Evolutionary conservation across 352 stramenopile species (phyloP).

Genomic region (Phytopythium helicoides): DNA sequence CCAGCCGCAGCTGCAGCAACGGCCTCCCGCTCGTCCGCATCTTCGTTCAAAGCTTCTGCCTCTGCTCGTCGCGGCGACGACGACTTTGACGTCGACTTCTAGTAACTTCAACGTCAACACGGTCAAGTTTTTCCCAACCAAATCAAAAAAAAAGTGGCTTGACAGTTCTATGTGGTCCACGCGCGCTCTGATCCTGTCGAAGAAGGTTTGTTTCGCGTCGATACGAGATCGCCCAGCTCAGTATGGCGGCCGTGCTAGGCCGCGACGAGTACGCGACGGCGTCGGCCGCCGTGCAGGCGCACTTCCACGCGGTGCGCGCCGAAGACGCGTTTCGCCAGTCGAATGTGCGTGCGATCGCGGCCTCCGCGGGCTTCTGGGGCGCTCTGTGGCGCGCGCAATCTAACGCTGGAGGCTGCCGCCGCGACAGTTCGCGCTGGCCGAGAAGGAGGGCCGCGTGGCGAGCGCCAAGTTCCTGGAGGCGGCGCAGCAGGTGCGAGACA

Average conservation of each 20-base stretch:
- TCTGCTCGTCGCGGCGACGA: conserved; percentile 19
- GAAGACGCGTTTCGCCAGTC: conserved; percentile 59
- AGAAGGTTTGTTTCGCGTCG: too few relatives aligned
- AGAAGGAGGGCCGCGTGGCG: conserved; percentile 68
- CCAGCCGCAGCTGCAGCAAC: neutral
- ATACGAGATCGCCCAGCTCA: too few relatives aligned
- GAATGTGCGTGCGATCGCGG: conserved; percentile 34
- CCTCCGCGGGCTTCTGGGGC: conserved; percentile 2
- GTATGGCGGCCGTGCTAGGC: conserved; percentile 50
- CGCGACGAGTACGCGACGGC: conserved; percentile 72
- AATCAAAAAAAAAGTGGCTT: neutral
- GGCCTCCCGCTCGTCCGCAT: too few relatives aligned
- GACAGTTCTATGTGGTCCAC: too few relatives aligned
- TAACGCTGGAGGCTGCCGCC: too few relatives aligned
- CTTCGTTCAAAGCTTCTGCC: neutral
- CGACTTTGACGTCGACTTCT: conserved; percentile 71
- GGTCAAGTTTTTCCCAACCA: conserved; percentile 3
- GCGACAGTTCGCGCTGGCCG: conserved; percentile 45
- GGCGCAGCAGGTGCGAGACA: conserved; percentile 49
- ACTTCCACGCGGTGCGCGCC: conserved; percentile 71
- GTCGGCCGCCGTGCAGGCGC: conserved; percentile 71
- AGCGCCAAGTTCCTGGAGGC: conserved; percentile 70
- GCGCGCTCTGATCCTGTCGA: too few relatives aligned
- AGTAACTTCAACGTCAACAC: neutral
- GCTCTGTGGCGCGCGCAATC: neutral